Conservation (phyloP, 2,329 filamentous ascomycete species). For the Catunica adiposa region DNA sequence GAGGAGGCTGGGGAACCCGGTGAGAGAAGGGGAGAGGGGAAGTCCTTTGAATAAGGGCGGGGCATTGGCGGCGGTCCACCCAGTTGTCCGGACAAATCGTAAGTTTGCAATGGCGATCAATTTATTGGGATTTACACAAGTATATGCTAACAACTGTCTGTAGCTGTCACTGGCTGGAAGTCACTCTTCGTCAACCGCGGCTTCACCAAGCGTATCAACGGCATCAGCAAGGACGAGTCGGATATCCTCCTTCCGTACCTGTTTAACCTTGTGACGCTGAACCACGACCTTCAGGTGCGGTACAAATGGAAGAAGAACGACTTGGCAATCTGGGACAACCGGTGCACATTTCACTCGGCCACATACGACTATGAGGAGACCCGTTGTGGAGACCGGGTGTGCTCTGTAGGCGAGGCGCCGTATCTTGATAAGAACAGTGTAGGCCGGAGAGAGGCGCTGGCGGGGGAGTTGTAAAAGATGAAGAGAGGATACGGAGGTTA, state of each 20-base stretch:
- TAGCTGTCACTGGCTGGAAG: constrained; percentile 39
- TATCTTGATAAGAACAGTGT: constrained; percentile 35
- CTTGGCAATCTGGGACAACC: constrained; percentile 19
- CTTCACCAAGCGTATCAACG: constrained; percentile 39
- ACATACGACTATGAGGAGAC: constrained; percentile 40
- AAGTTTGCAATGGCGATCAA: too few species aligned
- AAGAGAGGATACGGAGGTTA: neutral
- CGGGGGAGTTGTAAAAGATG: neutral
- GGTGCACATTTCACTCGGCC: constrained; percentile 39
- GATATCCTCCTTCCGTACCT: constrained; percentile 33
- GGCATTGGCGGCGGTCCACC: constrained; percentile 33
- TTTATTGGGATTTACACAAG: too few species aligned
- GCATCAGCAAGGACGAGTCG: constrained; percentile 36
- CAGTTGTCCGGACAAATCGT: constrained; percentile 41
- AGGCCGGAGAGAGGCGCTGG: constrained; percentile 17
- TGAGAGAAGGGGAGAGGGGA: constrained; percentile 30
- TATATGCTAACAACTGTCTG: neutral
- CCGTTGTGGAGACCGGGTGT: constrained; percentile 33
- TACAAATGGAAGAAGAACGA: constrained; percentile 38
- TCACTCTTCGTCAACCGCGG: constrained; percentile 34
- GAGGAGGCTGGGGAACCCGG: constrained; percentile 28
- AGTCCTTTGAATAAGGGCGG: constrained; percentile 40
- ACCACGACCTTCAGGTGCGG: constrained; percentile 41
- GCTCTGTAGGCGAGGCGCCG: constrained; percentile 36
- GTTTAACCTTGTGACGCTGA: constrained; percentile 32